phyloP scores from a whole-genome alignment of 768 basidiomycete species.

The Mycena capillaripes region DNA sequence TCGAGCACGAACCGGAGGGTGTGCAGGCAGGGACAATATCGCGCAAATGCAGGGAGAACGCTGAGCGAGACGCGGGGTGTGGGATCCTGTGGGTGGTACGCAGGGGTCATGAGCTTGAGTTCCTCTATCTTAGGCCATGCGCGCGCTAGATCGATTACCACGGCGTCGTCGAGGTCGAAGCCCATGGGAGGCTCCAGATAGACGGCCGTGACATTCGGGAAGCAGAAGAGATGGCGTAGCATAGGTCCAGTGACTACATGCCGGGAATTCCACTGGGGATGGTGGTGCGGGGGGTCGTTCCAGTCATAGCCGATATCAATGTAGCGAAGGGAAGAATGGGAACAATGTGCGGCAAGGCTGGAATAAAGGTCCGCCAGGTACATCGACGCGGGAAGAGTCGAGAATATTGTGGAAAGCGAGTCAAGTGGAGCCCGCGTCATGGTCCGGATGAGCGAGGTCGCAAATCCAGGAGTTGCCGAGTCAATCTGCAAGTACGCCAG shows the following conservation, averaged over 20 bases:
- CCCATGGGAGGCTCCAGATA: background rate
- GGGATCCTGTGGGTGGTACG: background rate
- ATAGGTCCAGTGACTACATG: background rate
- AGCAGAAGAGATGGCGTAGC: background rate
- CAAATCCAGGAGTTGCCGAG: background rate
- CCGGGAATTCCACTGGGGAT: background rate
- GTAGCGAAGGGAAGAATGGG: background rate
- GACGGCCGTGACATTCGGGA: background rate
- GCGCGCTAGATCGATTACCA: background rate
- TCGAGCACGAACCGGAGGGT: background rate
- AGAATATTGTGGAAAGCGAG: background rate
- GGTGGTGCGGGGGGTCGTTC: background rate
- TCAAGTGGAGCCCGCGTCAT: background rate
- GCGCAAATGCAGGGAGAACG: background rate
- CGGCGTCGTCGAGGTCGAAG: background rate
- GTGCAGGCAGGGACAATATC: background rate
- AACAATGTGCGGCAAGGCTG: background rate
- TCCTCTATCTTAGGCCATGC: background rate
- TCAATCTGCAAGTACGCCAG: background rate
- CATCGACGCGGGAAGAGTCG: background rate
- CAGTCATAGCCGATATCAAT: background rate
- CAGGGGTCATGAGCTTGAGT: background rate
- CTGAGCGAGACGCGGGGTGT: background rate
- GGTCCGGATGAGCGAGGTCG: background rate
- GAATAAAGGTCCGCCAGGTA: background rate